Conservation (phyloP, 306 rosid species). For the Boehmeria nivea region DNA sequence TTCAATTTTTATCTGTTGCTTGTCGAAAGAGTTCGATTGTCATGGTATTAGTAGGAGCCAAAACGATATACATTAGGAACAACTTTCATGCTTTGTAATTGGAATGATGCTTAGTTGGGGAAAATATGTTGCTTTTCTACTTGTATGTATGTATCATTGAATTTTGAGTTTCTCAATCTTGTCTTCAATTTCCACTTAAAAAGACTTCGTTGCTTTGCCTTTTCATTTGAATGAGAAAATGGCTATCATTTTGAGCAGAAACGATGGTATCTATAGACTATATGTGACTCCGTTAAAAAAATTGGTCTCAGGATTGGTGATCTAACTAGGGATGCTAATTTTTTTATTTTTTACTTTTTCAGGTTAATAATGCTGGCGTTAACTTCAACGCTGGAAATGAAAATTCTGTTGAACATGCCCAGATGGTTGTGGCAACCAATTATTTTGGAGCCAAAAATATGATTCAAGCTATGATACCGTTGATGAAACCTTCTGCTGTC, state of each 20-base stretch:
- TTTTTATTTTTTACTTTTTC: conserved; percentile 16
- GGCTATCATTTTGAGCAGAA: background rate
- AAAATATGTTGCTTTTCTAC: background rate
- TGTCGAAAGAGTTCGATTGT: too few species aligned
- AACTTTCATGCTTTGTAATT: too few species aligned
- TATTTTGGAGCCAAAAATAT: conserved; percentile 67
- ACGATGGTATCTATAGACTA: too few species aligned
- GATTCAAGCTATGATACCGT: conserved; percentile 76
- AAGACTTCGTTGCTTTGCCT: background rate
- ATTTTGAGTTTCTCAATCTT: background rate
- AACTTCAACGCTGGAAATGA: conserved; percentile 78
- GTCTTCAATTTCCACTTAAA: background rate
- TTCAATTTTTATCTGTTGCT: background rate
- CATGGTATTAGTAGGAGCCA: too few species aligned
- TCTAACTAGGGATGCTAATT: too few species aligned
- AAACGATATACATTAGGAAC: too few species aligned
- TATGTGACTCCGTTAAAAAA: too few species aligned
- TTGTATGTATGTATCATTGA: too few species aligned
- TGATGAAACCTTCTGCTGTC: conserved; percentile 65
- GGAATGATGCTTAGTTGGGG: background rate
- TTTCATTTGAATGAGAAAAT: background rate
- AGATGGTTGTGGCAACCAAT: conserved; percentile 61
- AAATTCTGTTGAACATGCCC: conserved; percentile 65
- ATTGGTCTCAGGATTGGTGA: background rate
- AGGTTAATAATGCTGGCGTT: conserved; percentile 86